Percentiles rank a stretch among this genome's conserved stretches.
Conservation (phyloP, 2,329 filamentous ascomycete genomes). For the Ophiostoma australiae region DNA sequence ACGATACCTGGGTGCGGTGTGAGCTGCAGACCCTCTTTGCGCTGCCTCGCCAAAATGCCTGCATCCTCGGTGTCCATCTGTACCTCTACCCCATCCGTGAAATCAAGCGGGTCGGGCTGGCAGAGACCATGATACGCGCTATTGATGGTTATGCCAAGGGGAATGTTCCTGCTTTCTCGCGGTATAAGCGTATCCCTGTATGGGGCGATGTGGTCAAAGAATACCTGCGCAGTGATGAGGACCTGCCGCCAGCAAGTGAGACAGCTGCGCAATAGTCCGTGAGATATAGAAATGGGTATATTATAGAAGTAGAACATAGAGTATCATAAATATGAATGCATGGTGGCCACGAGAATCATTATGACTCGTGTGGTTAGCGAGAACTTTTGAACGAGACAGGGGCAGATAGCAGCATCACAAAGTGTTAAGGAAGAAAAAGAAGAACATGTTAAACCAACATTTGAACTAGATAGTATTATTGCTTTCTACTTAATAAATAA, state of each 20-base stretch:
- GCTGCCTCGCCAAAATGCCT: conserved; percentile 17
- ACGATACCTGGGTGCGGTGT: conserved; percentile 25
- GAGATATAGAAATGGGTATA: background rate
- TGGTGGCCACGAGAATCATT: too few species aligned
- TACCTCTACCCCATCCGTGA: conserved; percentile 26
- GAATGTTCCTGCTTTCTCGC: conserved; percentile 23
- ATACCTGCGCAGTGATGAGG: conserved; percentile 23
- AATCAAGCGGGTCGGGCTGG: conserved; percentile 24
- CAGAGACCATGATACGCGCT: conserved; percentile 20
- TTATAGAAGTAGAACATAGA: background rate
- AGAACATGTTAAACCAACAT: background rate
- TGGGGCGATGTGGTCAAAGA: conserved; percentile 25
- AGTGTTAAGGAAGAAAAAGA: too few species aligned
- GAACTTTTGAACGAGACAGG: too few species aligned
- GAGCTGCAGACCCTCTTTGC: conserved; percentile 25
- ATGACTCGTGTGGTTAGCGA: too few species aligned
- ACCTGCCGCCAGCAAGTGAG: background rate
- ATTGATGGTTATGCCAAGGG: conserved; percentile 25
- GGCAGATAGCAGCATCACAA: too few species aligned
- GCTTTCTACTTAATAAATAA: background rate
- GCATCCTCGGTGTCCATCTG: conserved; percentile 24
- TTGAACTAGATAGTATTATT: background rate
- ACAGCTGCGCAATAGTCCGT: background rate
- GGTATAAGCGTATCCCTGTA: conserved; percentile 24
- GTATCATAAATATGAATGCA: too few species aligned